A percentile compares a stretch with the other conserved stretches of the same genome.
Conservation (phyloP, 2,329 filamentous ascomycete genomes). For the Aciculosporium take region DNA sequence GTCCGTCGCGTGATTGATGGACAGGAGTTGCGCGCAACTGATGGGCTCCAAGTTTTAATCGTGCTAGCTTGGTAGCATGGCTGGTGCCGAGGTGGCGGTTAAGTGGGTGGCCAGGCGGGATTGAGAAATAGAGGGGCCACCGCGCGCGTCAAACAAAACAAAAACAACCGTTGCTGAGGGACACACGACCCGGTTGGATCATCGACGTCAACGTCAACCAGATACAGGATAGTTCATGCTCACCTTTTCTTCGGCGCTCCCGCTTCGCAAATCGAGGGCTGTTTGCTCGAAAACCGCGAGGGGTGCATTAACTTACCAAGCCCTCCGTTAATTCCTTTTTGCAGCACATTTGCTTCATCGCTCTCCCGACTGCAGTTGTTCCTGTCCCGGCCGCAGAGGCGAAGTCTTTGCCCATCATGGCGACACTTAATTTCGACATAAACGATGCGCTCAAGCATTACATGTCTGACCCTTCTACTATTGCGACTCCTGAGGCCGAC, state of each 20-base stretch:
- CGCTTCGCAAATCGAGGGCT: background rate
- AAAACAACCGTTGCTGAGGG: slow-evolving; percentile 16
- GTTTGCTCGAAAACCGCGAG: background rate
- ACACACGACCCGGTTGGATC: background rate
- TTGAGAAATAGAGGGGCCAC: slow-evolving; percentile 10
- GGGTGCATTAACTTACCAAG: background rate
- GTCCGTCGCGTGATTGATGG: slow-evolving; percentile 1
- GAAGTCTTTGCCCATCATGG: slow-evolving; percentile 35
- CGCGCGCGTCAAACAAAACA: slow-evolving; percentile 19
- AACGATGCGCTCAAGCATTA: slow-evolving; percentile 95
- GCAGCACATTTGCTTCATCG: no score
- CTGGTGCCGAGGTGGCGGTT: background rate
- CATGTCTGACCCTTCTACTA: slow-evolving; percentile 76
- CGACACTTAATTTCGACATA: slow-evolving; percentile 79
- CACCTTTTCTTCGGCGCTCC: background rate
- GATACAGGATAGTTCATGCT: background rate
- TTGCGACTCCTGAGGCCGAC: slow-evolving; percentile 78
- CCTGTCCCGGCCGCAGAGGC: slow-evolving; percentile 9
- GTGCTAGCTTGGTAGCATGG: background rate
- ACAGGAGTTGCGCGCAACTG: slow-evolving; percentile 3
- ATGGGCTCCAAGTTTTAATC: background rate
- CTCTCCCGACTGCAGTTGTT: background rate
- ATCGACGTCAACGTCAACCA: background rate
- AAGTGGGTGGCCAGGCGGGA: slow-evolving; percentile 9
- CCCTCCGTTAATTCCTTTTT: no score